Conservation (phyloP, 2,329 filamentous ascomycete genomes). For the Drechslerella coelobrocha region DNA sequence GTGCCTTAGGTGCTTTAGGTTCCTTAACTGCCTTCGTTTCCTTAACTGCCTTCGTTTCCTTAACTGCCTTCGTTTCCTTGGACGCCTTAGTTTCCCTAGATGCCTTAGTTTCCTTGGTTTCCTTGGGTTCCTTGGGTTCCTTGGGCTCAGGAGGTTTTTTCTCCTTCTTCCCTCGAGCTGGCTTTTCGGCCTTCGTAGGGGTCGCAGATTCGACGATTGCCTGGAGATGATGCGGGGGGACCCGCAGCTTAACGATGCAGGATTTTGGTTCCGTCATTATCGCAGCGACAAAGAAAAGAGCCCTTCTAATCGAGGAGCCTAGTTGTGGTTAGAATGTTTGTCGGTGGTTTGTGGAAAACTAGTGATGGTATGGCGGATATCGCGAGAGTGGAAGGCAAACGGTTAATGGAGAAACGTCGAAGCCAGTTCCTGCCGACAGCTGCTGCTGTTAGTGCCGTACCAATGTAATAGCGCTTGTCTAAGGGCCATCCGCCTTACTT, state of each 20-base stretch:
- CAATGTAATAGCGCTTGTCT: not conserved
- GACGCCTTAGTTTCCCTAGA: slow-evolving; percentile 30
- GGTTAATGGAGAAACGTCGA: not conserved
- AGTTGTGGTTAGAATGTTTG: not conserved
- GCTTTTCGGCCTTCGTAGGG: slow-evolving; percentile 11
- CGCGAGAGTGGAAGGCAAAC: too few species aligned
- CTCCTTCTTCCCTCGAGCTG: slow-evolving; percentile 36
- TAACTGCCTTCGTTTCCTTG: not conserved
- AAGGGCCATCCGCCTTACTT: not conserved
- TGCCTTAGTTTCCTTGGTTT: slow-evolving; percentile 24
- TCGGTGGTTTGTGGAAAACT: not conserved
- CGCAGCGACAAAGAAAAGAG: not conserved
- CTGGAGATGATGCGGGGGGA: slow-evolving; percentile 12
- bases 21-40: slow-evolving; percentile 20
- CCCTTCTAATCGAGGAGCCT: not conserved
- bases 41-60: too few species aligned
- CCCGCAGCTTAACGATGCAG: slow-evolving; percentile 18
- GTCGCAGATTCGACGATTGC: not conserved
- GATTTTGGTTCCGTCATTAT: slow-evolving; percentile 26
- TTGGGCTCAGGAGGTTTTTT: slow-evolving; percentile 22
- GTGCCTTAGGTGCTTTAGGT: slow-evolving; percentile 13
- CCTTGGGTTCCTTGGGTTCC: not conserved
- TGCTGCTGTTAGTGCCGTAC: not conserved
- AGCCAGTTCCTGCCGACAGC: not conserved
- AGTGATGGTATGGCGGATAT: not conserved